These are phyloP conservation scores for Quercus lobata DNA, from an alignment of 331 rosid genomes.

Conservation along the genomic window DNA sequence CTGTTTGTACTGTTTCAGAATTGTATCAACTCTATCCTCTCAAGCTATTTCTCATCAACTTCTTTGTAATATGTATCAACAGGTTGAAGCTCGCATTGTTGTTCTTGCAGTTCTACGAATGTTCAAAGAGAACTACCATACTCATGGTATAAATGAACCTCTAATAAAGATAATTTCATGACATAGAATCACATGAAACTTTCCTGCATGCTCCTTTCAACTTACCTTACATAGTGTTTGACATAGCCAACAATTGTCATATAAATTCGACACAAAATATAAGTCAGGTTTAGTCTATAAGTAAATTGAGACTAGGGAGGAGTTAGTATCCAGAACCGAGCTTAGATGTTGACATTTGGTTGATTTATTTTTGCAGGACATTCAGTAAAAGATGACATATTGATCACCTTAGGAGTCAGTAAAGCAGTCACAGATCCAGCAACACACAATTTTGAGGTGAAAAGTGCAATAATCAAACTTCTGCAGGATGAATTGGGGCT, in stretches of 20 bases:
- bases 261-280: too few relatives aligned
- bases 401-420: conserved; percentile 68
- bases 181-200: neutral
- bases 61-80: conserved; percentile 19
- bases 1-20: neutral
- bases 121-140: conserved; percentile 76
- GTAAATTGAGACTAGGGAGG: neutral
- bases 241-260: neutral
- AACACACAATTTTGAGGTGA: conserved; percentile 41
- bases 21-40: neutral
- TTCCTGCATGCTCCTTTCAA: neutral
- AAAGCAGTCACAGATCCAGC: conserved; percentile 38
- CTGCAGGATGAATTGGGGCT: conserved; percentile 72
- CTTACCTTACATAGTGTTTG: neutral
- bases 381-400: conserved; percentile 66
- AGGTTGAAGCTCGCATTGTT: conserved; percentile 97
- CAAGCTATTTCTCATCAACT: conserved; percentile 13
- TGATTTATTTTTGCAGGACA: conserved; percentile 55
- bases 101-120: conserved; percentile 87
- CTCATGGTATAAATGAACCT: conserved; percentile 44
- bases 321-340: neutral
- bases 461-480: conserved; percentile 69
- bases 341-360: conserved; percentile 12
- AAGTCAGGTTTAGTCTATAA: neutral
- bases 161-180: neutral